These are phyloP conservation scores for Penicillium sp. DNA, from an alignment of 2,329 filamentous ascomycete species.

Conservation along the genomic window DNA sequence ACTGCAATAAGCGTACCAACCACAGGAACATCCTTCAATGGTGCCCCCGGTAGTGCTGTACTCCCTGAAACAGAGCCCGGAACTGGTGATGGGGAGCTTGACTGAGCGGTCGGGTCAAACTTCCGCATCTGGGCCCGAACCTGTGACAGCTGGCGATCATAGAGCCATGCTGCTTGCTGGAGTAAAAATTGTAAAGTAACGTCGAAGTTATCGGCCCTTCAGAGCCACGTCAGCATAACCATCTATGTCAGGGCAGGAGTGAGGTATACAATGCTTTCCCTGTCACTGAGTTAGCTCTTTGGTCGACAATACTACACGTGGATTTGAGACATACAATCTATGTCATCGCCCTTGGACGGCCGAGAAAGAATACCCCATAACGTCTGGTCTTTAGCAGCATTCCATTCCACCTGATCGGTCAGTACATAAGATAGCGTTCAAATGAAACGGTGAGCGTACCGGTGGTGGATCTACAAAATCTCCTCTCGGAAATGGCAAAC, in stretches of 20 bases:
- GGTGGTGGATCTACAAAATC: constrained; percentile 88
- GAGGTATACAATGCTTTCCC: constrained; percentile 70
- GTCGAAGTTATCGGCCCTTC: constrained; percentile 71
- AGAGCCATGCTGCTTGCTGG: constrained; percentile 91
- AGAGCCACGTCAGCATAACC: constrained; percentile 5
- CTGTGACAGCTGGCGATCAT: constrained; percentile 85
- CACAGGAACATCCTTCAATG: constrained; percentile 33
- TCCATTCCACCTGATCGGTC: constrained; percentile 74
- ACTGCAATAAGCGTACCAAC: constrained; percentile 26
- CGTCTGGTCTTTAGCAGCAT: constrained; percentile 78
- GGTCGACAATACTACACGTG: background rate
- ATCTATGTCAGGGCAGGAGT: background rate
- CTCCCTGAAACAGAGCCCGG: constrained; percentile 46
- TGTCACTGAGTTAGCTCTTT: constrained; percentile 39
- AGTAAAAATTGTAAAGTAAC: constrained; percentile 86
- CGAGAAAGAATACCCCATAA: constrained; percentile 89
- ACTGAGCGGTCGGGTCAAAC: constrained; percentile 41
- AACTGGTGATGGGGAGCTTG: constrained; percentile 43
- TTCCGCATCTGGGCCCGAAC: constrained; percentile 88
- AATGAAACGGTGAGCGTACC: constrained; percentile 52
- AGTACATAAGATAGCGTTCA: constrained; percentile 7
- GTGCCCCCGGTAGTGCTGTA: constrained; percentile 36
- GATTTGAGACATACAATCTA: constrained; percentile 67
- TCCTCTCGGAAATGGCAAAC: constrained; percentile 83
- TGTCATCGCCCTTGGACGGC: constrained; percentile 73